Evolutionary conservation across 306 rosid species (phyloP), one percentile per base, ranked within the genome.

Genomic region (Sindora glabra): DNA sequence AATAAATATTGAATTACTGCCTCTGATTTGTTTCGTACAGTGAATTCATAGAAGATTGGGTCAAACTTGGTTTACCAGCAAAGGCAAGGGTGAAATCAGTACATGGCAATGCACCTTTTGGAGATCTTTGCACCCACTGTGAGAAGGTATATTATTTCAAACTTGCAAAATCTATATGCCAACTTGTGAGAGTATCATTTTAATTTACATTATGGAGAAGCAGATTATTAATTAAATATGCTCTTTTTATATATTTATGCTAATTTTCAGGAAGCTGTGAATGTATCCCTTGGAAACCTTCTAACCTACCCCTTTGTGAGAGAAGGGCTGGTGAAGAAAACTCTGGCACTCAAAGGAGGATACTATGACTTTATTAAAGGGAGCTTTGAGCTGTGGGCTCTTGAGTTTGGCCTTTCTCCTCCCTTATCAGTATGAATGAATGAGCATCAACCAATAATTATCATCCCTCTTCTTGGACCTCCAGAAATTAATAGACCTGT

Each of bases 261-360:
- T 75, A 63, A n/a, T 48, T 53, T 40, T 70, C 96, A 92, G 98
- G 98, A 92, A 71, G 88, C 96, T 3, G 98, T 92, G 83, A 86
- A 79, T 63, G 70, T 48, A 19, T 89, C 96, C 0, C 82, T 92
- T 42, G 98, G 94, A 59, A 86, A 89, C 79, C 74, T 92, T 64
- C 78, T 92, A n/a, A 86, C 86, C 56, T 88, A 92, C 52, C 98
- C 96, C 48, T 92, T 83, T 83, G 98, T 92, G 2, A 83, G 98
- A 72, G 95, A 88, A 1, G 96, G 94, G 0, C 70, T 92, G 79
- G 84, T 80, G 83, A 92, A 92, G 69, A 81, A 81, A 12, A 88
- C 96, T 21, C 78, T 92, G 26, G 79, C 74, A 65, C 59, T 92
- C 30, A 86, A 86, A 74, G 98, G 98, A 14, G 98, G 85, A 33